Evolutionary conservation across 192 early-diverging fungal genomes (phyloP).

Genomic region (Glomus cerebriforme): DNA sequence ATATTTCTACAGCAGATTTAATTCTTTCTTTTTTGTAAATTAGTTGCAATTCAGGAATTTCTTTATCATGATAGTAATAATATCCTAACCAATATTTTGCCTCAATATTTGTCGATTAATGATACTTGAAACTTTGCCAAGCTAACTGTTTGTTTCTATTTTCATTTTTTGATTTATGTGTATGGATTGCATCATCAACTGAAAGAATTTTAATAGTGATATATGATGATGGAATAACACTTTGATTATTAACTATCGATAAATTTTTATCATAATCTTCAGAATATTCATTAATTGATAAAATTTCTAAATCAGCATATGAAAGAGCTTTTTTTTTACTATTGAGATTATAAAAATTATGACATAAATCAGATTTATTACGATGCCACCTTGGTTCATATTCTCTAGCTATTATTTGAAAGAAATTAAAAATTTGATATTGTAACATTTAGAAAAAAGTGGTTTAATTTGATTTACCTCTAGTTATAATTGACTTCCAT

Average conservation of each 20-base stretch:
- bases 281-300: no score
- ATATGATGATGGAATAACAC: no score
- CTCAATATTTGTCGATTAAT: not conserved
- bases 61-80: conserved; percentile 2
- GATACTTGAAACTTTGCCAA: not conserved
- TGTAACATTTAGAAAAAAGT: not conserved
- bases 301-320: no score
- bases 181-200: not conserved
- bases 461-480: not conserved
- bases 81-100: conserved; percentile 19
- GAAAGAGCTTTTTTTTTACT: no score
- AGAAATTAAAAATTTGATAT: not conserved
- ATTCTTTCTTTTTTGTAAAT: not conserved
- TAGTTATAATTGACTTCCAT: not conserved
- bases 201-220: not conserved
- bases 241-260: not conserved
- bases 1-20: not conserved
- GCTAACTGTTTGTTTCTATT: not conserved
- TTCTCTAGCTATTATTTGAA: no score
- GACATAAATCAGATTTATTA: no score
- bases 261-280: not conserved
- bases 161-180: not conserved
- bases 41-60: not conserved
- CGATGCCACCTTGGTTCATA: no score
- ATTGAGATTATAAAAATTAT: no score